Percentiles rank a stretch among this genome's conserved stretches.
phyloP scores from a whole-genome alignment of 805 yeast genomes.

The Suhomyces prunicola region DNA sequence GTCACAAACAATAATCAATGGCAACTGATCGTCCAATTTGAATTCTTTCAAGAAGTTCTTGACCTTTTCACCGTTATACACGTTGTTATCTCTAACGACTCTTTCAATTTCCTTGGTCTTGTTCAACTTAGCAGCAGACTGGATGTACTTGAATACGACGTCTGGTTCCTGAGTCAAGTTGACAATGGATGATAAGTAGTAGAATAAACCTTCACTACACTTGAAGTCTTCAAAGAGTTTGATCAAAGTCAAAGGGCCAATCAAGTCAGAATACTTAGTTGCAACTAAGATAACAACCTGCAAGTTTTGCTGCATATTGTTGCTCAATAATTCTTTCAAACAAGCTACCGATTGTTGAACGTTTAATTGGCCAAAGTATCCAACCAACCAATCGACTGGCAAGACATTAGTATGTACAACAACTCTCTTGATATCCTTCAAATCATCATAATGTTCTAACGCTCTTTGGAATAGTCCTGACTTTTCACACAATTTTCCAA shows the following conservation, averaged over 20 bases:
- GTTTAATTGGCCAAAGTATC: constrained; percentile 87
- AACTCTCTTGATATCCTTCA: constrained; percentile 93
- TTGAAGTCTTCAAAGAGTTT: constrained; percentile 91
- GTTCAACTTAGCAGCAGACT: constrained; percentile 86
- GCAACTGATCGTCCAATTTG: constrained; percentile 89
- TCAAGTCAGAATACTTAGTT: constrained; percentile 89
- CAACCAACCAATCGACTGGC: constrained; percentile 91
- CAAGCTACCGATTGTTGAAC: constrained; percentile 91
- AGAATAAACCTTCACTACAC: constrained; percentile 90
- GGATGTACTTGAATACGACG: constrained; percentile 93
- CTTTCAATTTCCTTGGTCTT: constrained; percentile 95
- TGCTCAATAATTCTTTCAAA: constrained; percentile 77
- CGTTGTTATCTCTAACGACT: constrained; percentile 88
- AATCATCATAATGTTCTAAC: constrained; percentile 90
- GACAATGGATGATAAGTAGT: constrained; percentile 89
- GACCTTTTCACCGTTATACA: constrained; percentile 95
- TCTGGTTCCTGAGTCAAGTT: constrained; percentile 91
- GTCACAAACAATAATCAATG: constrained; percentile 94
- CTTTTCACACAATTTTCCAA: constrained; percentile 90
- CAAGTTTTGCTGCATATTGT: constrained; percentile 77
- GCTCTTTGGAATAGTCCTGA: constrained; percentile 97
- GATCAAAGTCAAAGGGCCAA: constrained; percentile 82
- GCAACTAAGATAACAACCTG: constrained; percentile 96
- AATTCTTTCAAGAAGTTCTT: constrained; percentile 96
- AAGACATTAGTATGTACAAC: constrained; percentile 80